phyloP scores from a whole-genome alignment of 805 yeast genomes.

The Pichia gijzeniarum region DNA sequence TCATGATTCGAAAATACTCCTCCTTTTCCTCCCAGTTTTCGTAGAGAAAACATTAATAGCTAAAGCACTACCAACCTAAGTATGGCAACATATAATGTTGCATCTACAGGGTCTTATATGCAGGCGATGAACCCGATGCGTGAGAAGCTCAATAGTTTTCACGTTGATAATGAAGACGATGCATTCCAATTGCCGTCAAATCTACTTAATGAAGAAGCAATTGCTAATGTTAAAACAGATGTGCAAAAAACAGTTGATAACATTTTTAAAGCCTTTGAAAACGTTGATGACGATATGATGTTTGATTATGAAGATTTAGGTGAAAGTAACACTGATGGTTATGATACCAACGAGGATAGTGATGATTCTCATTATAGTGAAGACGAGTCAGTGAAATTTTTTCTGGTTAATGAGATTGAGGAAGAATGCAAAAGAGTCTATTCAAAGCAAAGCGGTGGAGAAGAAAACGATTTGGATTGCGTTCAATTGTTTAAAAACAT shows the following conservation, averaged over 20 bases:
- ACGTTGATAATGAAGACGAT: slow-evolving; percentile 21
- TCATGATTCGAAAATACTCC: background rate
- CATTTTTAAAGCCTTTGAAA: slow-evolving; percentile 29
- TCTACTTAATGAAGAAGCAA: slow-evolving; percentile 27
- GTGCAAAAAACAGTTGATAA: slow-evolving; percentile 20
- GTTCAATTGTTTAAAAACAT: slow-evolving; percentile 25
- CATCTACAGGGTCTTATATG: slow-evolving; percentile 71
- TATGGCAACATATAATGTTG: slow-evolving; percentile 47
- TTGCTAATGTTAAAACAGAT: slow-evolving; percentile 22
- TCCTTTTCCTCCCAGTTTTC: background rate
- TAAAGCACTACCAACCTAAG: background rate
- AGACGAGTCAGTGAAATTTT: slow-evolving; percentile 8
- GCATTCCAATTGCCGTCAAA: slow-evolving; percentile 25
- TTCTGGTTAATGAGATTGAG: slow-evolving; percentile 18
- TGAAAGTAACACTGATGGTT: slow-evolving; percentile 3
- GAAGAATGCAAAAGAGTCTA: slow-evolving; percentile 23
- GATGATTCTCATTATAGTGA: slow-evolving; percentile 7
- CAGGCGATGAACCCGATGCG: slow-evolving; percentile 70
- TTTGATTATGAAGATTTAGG: slow-evolving; percentile 13
- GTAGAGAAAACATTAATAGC: background rate
- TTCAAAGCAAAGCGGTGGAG: slow-evolving; percentile 25
- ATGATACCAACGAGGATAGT: slow-evolving; percentile 1
- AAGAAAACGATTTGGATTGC: slow-evolving; percentile 1
- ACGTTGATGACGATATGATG: slow-evolving; percentile 19
- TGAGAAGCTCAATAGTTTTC: slow-evolving; percentile 36